Evolutionary conservation across 805 yeast genomes (phyloP).

Genomic region (Candida arabinofermentans): DNA sequence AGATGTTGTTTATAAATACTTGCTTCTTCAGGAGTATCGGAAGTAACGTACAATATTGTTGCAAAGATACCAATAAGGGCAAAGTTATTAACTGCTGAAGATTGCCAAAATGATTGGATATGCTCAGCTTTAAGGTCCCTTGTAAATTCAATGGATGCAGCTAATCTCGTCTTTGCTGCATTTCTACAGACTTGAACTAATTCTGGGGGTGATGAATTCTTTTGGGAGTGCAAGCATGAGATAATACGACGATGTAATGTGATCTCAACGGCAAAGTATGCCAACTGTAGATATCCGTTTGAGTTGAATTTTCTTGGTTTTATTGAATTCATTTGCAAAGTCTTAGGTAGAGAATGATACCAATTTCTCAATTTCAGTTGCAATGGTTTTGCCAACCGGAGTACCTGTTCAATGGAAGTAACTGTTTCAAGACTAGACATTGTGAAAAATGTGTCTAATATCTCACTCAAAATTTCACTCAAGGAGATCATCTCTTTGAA

Average conservation of each 20-base stretch:
- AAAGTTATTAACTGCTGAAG: constrained; percentile 72
- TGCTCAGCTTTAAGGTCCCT: constrained; percentile 76
- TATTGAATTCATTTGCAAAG: constrained; percentile 57
- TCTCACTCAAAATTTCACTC: constrained; percentile 66
- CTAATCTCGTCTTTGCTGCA: constrained; percentile 79
- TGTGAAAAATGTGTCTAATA: constrained; percentile 68
- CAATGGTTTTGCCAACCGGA: constrained; percentile 76
- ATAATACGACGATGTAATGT: constrained; percentile 79
- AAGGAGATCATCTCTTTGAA: constrained; percentile 66
- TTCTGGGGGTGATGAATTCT: constrained; percentile 42
- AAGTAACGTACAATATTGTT: constrained; percentile 68
- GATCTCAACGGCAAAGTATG: constrained; percentile 87
- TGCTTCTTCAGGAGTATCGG: constrained; percentile 59
- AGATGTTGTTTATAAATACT: constrained; percentile 62
- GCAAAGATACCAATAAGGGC: constrained; percentile 88
- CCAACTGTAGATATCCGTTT: constrained; percentile 74
- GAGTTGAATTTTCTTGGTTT: constrained; percentile 63
- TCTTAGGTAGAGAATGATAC: constrained; percentile 69
- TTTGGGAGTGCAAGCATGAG: constrained; percentile 40
- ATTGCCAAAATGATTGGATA: constrained; percentile 86
- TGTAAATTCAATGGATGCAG: constrained; percentile 79
- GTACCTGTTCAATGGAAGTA: constrained; percentile 59
- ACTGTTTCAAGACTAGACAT: constrained; percentile 57
- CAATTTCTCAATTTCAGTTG: constrained; percentile 68
- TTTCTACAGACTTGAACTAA: constrained; percentile 66